A percentile compares a stretch with the other conserved stretches of the same genome.
Conservation (phyloP, 2,329 filamentous ascomycete genomes). For the Nemania sp. region DNA sequence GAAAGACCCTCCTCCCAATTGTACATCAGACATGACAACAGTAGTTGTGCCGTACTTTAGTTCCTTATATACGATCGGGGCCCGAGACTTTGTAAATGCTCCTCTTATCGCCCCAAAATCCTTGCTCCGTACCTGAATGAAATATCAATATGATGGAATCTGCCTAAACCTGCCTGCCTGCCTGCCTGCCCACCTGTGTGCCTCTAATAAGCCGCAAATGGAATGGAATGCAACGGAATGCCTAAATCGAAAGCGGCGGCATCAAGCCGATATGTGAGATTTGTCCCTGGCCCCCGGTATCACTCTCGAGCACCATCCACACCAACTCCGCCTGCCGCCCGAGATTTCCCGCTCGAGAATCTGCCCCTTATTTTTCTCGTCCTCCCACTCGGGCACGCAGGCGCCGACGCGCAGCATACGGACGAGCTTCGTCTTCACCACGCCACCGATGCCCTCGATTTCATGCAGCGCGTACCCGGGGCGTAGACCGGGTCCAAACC, state of each 20-base stretch:
- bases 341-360: slow-evolving; percentile 73
- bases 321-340: slow-evolving; percentile 78
- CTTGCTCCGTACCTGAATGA: slow-evolving; percentile 5
- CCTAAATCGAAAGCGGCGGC: neutral
- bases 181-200: neutral
- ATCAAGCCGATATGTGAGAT: neutral
- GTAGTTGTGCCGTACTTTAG: slow-evolving; percentile 13
- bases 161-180: neutral
- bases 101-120: slow-evolving; percentile 2
- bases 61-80: slow-evolving; percentile 9
- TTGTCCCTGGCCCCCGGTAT: slow-evolving; percentile 62
- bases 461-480: slow-evolving; percentile 85
- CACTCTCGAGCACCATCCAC: slow-evolving; percentile 85
- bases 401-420: slow-evolving; percentile 80
- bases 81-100: slow-evolving; percentile 10
- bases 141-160: slow-evolving; percentile 5
- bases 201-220: slow-evolving; percentile 4
- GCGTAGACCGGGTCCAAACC: slow-evolving; percentile 45
- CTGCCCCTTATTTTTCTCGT: slow-evolving; percentile 68
- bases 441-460: slow-evolving; percentile 87
- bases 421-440: slow-evolving; percentile 86
- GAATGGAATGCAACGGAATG: neutral
- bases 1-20: slow-evolving; percentile 6
- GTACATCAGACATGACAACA: slow-evolving; percentile 23
- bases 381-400: slow-evolving; percentile 83